Base-by-base conservation (phyloP, 2,329 filamentous ascomycete species). In the Colletotrichum limetticola region DNA sequence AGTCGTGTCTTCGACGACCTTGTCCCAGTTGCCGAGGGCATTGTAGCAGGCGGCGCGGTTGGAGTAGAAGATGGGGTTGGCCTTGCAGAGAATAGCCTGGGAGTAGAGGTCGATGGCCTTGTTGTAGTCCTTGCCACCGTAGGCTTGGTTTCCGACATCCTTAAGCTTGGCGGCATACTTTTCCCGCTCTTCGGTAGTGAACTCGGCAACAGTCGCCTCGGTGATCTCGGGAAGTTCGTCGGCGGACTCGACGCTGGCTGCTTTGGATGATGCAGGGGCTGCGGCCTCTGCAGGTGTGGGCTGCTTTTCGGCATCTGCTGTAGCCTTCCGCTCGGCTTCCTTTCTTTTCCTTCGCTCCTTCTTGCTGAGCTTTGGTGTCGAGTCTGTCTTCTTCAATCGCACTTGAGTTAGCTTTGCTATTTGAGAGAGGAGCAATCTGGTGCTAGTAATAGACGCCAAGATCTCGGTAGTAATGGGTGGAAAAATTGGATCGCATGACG, bases 31-130 rank as follows among this genome's bases (percentile, higher is more conserved):
- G 76, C 91, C 92, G 81, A 97, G 91, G 76, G 97, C 95, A 82
- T 98, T 98, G 87, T 95, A 97, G 89, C 97, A 99, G 67, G 97
- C 97, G 71, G 97, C 97, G 78, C 97, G 93, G 89, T 99, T 99
- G 76, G 97, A 98, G 89, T 97, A 99, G 89, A 97, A 99, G 82
- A 99, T 95, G 37, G 97, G 95, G 80, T 99, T 97, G 71, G 95
- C 93, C 86, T 97, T 97, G 92, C 97, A 98, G 64, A 98, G 87
- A 78, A 99, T 97, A 63, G 97, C 97, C 86, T 97, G 94, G 77
- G 94, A 94, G 85, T 99, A 99, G 46, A 99, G 91, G 5, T 95
- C 93, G 81, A 99, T 99, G 77, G 97, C 97, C 79, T 91, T 92
- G 84, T 95, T 93, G 85, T 98, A 98, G 80, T 97, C 94, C 86